Conservation (phyloP, 202 grass and related monocot genomes). For the Bolboschoenoplectus hybrid region DNA sequence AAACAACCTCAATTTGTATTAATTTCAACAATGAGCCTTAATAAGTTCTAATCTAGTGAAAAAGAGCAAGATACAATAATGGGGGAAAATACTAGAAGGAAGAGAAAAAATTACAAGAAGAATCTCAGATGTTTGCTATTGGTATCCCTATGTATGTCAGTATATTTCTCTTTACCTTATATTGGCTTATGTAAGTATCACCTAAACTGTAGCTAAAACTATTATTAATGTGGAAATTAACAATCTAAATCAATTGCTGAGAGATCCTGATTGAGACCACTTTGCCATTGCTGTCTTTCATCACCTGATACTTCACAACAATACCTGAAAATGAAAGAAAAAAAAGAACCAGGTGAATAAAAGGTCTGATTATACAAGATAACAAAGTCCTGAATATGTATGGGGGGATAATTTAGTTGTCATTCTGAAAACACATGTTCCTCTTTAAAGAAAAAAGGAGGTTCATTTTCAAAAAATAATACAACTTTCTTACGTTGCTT, state of each 20-base stretch:
- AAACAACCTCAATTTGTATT: background rate
- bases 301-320: conserved; percentile 61
- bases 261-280: conserved; percentile 79
- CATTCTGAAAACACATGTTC: background rate
- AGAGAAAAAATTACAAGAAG: conserved; percentile 15
- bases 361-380: background rate
- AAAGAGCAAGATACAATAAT: background rate
- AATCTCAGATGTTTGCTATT: conserved; percentile 11
- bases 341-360: background rate
- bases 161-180: conserved; percentile 35
- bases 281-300: conserved; percentile 64
- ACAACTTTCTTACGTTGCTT: background rate
- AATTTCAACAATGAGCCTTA: background rate
- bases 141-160: conserved; percentile 7
- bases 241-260: conserved; percentile 64
- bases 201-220: conserved; percentile 33
- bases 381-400: background rate
- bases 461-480: background rate
- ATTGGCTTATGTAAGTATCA: conserved; percentile 11
- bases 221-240: conserved; percentile 39
- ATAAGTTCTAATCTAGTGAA: background rate
- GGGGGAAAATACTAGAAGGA: background rate
- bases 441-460: background rate
- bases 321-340: conserved; percentile 46
- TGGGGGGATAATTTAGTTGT: background rate